Conservation (phyloP, 78 protist genomes). For the Dictyostelium intermedium region DNA sequence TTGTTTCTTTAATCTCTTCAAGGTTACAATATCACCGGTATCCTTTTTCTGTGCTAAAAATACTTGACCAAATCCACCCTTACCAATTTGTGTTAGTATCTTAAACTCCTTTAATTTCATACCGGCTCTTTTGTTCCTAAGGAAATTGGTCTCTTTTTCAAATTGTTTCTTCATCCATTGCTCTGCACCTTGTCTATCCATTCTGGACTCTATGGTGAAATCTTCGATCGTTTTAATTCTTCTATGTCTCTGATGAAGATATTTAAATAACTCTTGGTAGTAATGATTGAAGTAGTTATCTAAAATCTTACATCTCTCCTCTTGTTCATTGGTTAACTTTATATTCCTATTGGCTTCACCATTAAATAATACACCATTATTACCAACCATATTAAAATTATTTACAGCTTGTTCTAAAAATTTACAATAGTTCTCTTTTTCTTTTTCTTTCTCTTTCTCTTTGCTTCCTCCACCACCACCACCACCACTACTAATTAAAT, state of each 20-base stretch:
- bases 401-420: slow-evolving; percentile 48
- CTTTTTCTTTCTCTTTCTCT: neutral
- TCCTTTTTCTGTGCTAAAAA: slow-evolving; percentile 61
- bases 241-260: slow-evolving; percentile 41
- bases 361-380: neutral
- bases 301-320: slow-evolving; percentile 60
- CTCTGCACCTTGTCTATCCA: slow-evolving; percentile 22
- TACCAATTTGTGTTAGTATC: slow-evolving; percentile 83
- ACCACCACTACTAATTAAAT: neutral
- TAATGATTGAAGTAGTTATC: slow-evolving; percentile 72
- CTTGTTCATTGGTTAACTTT: neutral
- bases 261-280: slow-evolving; percentile 60
- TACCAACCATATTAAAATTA: neutral
- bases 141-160: slow-evolving; percentile 36
- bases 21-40: slow-evolving; percentile 63
- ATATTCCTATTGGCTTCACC: neutral
- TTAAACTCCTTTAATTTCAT: slow-evolving; percentile 83
- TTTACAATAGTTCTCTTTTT: slow-evolving; percentile 54
- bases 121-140: slow-evolving; percentile 74
- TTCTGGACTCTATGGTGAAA: neutral
- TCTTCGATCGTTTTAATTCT: slow-evolving; percentile 25
- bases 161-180: slow-evolving; percentile 45
- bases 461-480: neutral
- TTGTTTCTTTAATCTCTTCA: slow-evolving; percentile 65
- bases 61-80: slow-evolving; percentile 93